These are phyloP conservation scores for Tetrahymena malaccensis DNA, from an alignment of 73 alveolate genomes.

Conservation along the genomic window DNA sequence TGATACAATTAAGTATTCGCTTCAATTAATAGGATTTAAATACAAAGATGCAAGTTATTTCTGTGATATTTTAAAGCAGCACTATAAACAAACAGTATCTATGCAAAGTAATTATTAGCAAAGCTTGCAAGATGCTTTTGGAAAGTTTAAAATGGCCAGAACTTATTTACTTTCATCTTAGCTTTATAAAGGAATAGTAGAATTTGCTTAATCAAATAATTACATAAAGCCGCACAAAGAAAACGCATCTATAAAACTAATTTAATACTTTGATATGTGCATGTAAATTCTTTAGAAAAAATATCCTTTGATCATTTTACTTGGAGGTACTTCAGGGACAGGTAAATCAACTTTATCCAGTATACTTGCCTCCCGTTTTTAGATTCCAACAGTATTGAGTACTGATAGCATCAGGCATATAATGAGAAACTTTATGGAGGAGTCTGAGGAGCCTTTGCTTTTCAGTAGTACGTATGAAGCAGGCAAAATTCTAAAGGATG, in stretches of 20 bases:
- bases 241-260: not conserved
- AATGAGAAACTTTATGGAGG: conserved; percentile 65
- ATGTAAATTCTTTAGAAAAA: conserved; percentile 4
- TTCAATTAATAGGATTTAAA: not conserved
- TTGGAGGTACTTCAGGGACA: conserved; percentile 85
- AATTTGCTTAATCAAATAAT: not conserved
- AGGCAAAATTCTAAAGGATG: conserved; percentile 41
- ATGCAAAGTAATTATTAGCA: not conserved
- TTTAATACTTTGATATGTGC: not conserved
- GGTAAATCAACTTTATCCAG: conserved; percentile 77
- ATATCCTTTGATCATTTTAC: conserved; percentile 47
- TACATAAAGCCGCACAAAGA: not conserved
- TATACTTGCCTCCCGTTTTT: conserved; percentile 61
- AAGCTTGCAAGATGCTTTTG: not conserved
- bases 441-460: conserved; percentile 63
- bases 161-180: not conserved
- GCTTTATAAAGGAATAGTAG: not conserved
- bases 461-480: conserved; percentile 82
- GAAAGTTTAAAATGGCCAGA: not conserved
- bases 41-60: not conserved
- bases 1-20: not conserved
- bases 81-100: not conserved
- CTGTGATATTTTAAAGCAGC: not conserved
- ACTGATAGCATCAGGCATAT: conserved; percentile 77
- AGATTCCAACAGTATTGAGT: conserved; percentile 63